Conservation (phyloP, 768 basidiomycete genomes). For the Tricholomella constricta region DNA sequence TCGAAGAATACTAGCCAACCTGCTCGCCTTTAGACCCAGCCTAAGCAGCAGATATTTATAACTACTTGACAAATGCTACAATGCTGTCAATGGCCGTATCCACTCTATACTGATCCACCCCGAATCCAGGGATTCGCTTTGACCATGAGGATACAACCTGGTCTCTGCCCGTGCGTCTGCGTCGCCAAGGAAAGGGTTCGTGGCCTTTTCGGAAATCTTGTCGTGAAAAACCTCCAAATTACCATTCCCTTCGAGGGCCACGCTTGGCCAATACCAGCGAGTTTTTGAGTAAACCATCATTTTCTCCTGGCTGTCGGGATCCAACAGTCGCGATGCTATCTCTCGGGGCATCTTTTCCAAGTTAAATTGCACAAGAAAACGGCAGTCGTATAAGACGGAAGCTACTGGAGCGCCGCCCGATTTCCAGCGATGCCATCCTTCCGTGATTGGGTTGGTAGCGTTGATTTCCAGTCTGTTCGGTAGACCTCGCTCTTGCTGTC, state of each 20-base stretch:
- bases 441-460: constrained; percentile 34
- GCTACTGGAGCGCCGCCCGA: constrained; percentile 21
- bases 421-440: constrained; percentile 18
- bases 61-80: constrained; percentile 15
- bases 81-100: constrained; percentile 39
- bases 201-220: constrained; percentile 11
- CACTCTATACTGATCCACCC: constrained; percentile 48
- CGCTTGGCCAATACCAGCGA: constrained; percentile 51
- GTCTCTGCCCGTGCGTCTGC: background rate
- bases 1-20: background rate
- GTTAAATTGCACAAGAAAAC: constrained; percentile 58
- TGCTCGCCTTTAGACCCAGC: constrained; percentile 11
- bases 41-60: background rate
- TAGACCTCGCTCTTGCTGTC: constrained; percentile 24
- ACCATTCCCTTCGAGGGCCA: constrained; percentile 31
- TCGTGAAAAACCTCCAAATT: constrained; percentile 15
- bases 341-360: constrained; percentile 42
- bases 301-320: constrained; percentile 14
- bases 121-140: constrained; percentile 7
- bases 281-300: constrained; percentile 40
- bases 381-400: constrained; percentile 62
- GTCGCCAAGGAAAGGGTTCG: background rate
- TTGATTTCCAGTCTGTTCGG: constrained; percentile 39
- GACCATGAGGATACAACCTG: background rate
- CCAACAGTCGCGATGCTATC: constrained; percentile 31